Percentiles rank a stretch among this genome's conserved stretches.
phyloP scores from a whole-genome alignment of 2,329 filamentous ascomycete species.

The Fusarium fracticaudum region DNA sequence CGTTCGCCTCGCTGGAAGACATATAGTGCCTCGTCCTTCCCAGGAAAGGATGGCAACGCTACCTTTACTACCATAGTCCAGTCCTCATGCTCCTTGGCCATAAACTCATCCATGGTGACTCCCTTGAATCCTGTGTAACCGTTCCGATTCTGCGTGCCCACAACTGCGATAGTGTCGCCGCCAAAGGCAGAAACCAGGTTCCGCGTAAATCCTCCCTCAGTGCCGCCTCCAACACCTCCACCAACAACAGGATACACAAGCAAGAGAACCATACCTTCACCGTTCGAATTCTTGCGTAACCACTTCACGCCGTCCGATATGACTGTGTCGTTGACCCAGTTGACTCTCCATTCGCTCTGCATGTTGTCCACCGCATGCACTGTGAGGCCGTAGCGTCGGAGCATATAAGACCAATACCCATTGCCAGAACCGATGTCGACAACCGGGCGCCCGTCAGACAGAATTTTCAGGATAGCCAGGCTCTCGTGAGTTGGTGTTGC shows the following conservation, averaged over 20 bases:
- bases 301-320: slow-evolving; percentile 68
- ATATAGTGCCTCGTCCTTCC: slow-evolving; percentile 80
- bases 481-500: slow-evolving; percentile 74
- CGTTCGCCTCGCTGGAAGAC: slow-evolving; percentile 66
- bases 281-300: slow-evolving; percentile 59
- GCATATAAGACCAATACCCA: slow-evolving; percentile 80
- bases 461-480: slow-evolving; percentile 66
- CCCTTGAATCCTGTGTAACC: slow-evolving; percentile 76
- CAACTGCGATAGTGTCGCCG: slow-evolving; percentile 74
- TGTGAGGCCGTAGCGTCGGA: slow-evolving; percentile 65
- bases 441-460: slow-evolving; percentile 64
- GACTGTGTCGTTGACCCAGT: slow-evolving; percentile 75
- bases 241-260: slow-evolving; percentile 79
- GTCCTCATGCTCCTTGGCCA: slow-evolving; percentile 63
- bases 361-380: slow-evolving; percentile 73
- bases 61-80: slow-evolving; percentile 72
- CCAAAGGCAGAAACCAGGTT: slow-evolving; percentile 68
- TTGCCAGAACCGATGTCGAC: slow-evolving; percentile 77
- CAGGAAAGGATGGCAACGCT: slow-evolving; percentile 77
- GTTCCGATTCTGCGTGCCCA: slow-evolving; percentile 78
- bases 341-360: slow-evolving; percentile 73
- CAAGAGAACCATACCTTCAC: slow-evolving; percentile 68
- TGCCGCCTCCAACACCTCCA: slow-evolving; percentile 69
- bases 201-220: slow-evolving; percentile 71
- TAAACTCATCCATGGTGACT: slow-evolving; percentile 73